Conservation (phyloP, 208 protist genomes). For the Leishmania guyanensis region DNA sequence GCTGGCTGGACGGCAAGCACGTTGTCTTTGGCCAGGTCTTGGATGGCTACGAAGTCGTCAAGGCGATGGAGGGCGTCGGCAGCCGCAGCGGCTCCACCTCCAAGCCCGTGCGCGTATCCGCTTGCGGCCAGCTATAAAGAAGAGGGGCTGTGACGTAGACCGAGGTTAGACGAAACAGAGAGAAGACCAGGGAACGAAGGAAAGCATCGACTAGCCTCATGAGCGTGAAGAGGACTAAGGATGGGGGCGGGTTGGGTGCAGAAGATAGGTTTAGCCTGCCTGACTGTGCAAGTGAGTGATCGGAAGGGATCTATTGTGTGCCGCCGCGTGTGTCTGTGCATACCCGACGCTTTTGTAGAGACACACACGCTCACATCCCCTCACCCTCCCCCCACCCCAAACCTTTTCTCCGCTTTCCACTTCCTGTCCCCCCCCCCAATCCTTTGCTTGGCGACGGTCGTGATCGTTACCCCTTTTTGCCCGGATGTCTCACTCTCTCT, state of each 20-base stretch:
- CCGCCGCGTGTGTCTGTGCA: not conserved
- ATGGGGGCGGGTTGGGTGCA: not conserved
- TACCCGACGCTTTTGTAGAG: not conserved
- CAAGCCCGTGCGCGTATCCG: slow-evolving; percentile 63
- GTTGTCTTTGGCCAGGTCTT: slow-evolving; percentile 96
- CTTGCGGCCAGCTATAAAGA: slow-evolving; percentile 69
- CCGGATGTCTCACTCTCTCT: too few species aligned
- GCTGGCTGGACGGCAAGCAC: slow-evolving; percentile 95
- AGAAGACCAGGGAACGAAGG: not conserved
- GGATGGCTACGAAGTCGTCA: slow-evolving; percentile 86
- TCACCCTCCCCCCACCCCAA: not conserved
- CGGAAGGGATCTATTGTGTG: not conserved
- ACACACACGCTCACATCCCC: not conserved
- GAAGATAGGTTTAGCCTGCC: not conserved
- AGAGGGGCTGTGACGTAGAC: not conserved
- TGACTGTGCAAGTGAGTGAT: not conserved
- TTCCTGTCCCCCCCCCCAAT: not conserved
- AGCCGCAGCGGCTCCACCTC: slow-evolving; percentile 52
- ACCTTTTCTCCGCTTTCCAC: not conserved
- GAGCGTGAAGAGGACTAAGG: not conserved
- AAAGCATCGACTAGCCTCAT: not conserved
- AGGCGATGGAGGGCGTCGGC: slow-evolving; percentile 83
- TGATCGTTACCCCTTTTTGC: too few species aligned
- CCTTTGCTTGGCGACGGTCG: not conserved
- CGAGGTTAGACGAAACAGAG: not conserved